Base-by-base conservation (phyloP, 306 rosid genomes). In the Glycine latifolia region DNA sequence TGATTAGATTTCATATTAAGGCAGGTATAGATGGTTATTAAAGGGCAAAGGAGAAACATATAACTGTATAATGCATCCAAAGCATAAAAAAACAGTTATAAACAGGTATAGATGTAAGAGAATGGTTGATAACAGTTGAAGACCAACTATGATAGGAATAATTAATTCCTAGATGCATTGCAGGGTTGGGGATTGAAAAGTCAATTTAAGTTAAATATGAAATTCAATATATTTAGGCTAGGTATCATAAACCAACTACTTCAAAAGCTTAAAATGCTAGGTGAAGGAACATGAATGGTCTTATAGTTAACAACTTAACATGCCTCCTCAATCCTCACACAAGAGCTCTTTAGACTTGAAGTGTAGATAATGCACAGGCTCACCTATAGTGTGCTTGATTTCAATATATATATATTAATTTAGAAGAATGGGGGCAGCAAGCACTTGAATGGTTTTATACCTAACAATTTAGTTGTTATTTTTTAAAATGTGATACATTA, bases 11-110 rank as follows among this genome's bases (percentile, higher is more conserved):
- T 60, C 67, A 47, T 43, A 74, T 55, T n/a, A 67, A 67, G 53
- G 41, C 44, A 81, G 75, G 65, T 52, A 58, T 63, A 79, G 7
- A 62, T 55, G 75, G 59, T 14, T 68, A 31, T 53, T 65, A 33
- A 56, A 20, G 73, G 59, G 52, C 43, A 52, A 61, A 49, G 66
- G 41, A 26, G 69, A 67, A 49, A 66, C 8, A 60, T 11, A 39
- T 53, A 85, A 70, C 39, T 59, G 20, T 65, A 72, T 67, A 58
- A 80, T 48, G 54, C 79, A 71, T 75, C 58, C 78, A 62, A 46
- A 54, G 61, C 39, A 67, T 14, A 26, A 61, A 11, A 67, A 50
- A 49, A 68, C 15, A 31, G 26, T 65, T 58, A 43, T 49, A 49
- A 13, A 26, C 4, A 14, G 15, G 13, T 53, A 75, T 16, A 71